Conservation (phyloP, 257 asterid genomes). For the Plantago elongata region DNA sequence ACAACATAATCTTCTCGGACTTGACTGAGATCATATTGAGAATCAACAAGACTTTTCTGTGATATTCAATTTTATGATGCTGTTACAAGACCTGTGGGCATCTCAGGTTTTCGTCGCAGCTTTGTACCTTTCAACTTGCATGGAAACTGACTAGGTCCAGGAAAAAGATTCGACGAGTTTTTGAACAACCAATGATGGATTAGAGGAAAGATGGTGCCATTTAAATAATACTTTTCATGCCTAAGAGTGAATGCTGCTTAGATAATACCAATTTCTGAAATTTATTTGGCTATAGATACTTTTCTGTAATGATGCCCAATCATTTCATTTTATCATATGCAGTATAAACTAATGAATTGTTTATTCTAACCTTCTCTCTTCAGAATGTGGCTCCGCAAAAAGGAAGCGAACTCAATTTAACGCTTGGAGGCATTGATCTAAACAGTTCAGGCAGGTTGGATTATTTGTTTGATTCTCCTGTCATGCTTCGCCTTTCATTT, state of each 20-base stretch:
- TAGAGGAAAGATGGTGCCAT: background rate
- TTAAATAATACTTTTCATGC: background rate
- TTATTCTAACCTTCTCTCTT: slow-evolving; percentile 16
- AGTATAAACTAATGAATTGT: slow-evolving; percentile 17
- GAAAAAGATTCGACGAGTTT: slow-evolving; percentile 1
- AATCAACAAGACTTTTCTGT: too few species aligned
- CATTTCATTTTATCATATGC: slow-evolving; percentile 4
- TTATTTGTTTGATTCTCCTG: slow-evolving; percentile 14
- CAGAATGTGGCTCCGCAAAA: slow-evolving; percentile 77
- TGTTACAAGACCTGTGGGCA: background rate
- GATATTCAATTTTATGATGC: background rate
- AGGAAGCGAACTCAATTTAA: slow-evolving; percentile 82
- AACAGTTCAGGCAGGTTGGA: slow-evolving; percentile 99
- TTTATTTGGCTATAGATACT: background rate
- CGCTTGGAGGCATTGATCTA: slow-evolving; percentile 99
- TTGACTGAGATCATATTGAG: too few species aligned
- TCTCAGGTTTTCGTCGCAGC: background rate
- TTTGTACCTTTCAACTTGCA: background rate
- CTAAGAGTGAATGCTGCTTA: background rate
- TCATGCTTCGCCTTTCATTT: slow-evolving; percentile 2
- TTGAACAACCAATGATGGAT: background rate
- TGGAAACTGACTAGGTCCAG: slow-evolving; percentile 7
- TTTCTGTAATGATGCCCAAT: slow-evolving; percentile 1
- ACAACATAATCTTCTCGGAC: background rate
- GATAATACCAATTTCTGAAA: background rate